These are phyloP conservation scores for Plectosphaerella cucumerina DNA, from an alignment of 2,329 filamentous ascomycete species.

Conservation along the genomic window DNA sequence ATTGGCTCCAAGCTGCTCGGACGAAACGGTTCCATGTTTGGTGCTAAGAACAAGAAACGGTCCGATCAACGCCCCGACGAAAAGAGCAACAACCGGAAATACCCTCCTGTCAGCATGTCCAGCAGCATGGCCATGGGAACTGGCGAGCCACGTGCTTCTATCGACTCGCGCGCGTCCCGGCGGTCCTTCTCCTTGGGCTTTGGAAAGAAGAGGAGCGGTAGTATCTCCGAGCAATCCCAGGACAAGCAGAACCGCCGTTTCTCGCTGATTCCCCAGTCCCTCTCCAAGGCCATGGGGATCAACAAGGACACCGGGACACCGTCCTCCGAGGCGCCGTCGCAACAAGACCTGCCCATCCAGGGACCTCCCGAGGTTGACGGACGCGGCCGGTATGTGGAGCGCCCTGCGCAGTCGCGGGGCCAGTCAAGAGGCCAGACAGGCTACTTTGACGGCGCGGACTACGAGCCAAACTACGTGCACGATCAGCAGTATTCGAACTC, in stretches of 20 bases:
- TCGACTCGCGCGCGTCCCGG: constrained; percentile 64
- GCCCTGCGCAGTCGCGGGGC: constrained; percentile 10
- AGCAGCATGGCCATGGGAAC: constrained; percentile 56
- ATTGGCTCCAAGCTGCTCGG: constrained; percentile 83
- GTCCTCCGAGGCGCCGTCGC: constrained; percentile 44
- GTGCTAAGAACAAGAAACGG: constrained; percentile 44
- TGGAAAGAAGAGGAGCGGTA: constrained; percentile 67
- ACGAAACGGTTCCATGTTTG: constrained; percentile 76
- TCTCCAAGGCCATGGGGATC: constrained; percentile 62
- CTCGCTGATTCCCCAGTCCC: constrained; percentile 62
- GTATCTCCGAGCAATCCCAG: constrained; percentile 51
- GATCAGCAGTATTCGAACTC: constrained; percentile 11
- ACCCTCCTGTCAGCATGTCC: constrained; percentile 90
- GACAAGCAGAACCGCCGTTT: constrained; percentile 58
- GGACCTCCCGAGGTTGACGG: constrained; percentile 35
- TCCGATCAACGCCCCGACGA: constrained; percentile 25
- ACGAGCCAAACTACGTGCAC: constrained; percentile 8
- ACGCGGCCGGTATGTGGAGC: constrained; percentile 30
- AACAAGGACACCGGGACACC: constrained; percentile 48
- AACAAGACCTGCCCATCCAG: constrained; percentile 49
- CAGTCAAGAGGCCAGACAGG: constrained; percentile 5
- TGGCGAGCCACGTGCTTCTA: constrained; percentile 58
- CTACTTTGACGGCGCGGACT: constrained; percentile 2
- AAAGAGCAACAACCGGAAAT: constrained; percentile 62
- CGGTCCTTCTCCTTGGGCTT: constrained; percentile 68